Evolutionary conservation across 306 rosid genomes (phyloP).

Genomic region (Trifolium subterraneum): DNA sequence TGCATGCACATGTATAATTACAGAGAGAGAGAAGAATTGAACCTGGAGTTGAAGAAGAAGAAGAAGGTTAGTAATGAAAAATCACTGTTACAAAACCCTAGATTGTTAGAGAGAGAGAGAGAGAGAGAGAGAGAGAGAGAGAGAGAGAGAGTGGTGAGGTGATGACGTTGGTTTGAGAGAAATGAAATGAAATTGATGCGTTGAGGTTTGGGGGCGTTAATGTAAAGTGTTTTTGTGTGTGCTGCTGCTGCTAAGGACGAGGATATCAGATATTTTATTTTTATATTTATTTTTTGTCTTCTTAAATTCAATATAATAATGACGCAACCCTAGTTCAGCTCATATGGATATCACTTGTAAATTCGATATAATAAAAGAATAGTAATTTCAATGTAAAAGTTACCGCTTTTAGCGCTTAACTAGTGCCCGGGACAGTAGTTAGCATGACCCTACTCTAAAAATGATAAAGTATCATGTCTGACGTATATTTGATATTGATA

Average conservation of each 20-base stretch:
- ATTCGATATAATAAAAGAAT: too few species aligned
- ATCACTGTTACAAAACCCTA: slow-evolving; percentile 73
- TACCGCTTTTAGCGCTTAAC: too few species aligned
- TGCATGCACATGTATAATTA: slow-evolving; percentile 28
- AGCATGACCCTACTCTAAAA: too few species aligned
- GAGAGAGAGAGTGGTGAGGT: slow-evolving; percentile 20
- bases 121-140: too few species aligned
- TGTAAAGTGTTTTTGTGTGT: not conserved
- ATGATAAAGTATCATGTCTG: too few species aligned
- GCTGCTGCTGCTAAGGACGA: not conserved
- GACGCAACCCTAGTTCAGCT: too few species aligned
- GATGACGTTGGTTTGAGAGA: slow-evolving; percentile 21
- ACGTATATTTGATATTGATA: too few species aligned
- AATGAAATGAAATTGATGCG: slow-evolving; percentile 41
- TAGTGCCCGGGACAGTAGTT: too few species aligned
- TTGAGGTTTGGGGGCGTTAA: slow-evolving; percentile 30
- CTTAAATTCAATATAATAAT: too few species aligned
- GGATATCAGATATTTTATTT: slow-evolving; percentile 12
- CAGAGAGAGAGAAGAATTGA: not conserved
- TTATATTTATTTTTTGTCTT: not conserved
- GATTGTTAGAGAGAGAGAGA: slow-evolving; percentile 47
- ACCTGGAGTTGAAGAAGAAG: slow-evolving; percentile 1
- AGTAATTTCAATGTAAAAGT: too few species aligned
- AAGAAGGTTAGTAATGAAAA: slow-evolving; percentile 37
- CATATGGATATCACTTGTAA: too few species aligned